Evolutionary conservation across 106 monocot genomes (phyloP), one percentile per base, ranked within the genome.

Genomic region (Allium fistulosum): DNA sequence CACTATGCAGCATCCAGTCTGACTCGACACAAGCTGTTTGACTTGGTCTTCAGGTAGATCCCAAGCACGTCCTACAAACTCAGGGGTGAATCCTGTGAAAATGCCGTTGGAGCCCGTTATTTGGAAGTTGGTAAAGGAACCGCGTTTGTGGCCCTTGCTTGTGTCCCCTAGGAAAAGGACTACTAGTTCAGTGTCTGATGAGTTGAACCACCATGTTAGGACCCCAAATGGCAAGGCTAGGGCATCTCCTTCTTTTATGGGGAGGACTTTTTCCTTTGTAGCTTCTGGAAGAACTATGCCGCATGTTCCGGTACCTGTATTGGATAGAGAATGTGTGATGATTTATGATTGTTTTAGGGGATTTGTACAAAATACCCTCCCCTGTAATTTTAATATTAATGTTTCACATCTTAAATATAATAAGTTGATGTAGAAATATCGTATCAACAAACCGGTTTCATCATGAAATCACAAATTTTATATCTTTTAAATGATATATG

Each of bases 161-260:
- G 96, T 96, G 80, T 96, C 96, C 10, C 96, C 96, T 7, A 96
- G 69, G 80, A 96, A 96, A 67, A 96, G 84, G 50, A 96, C 57
- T 10, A 78, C 68, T 17, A 96, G 85, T 28, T 85, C 80, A 8
- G 79, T 57, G 51, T 79, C 80, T 12, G 67, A 53, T 22, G 80
- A 69, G 78, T 96, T 96, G 80, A 78, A 88, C 91, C 91, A 92
- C 96, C 96, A 96, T 9, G 88, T 88, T 22, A 96, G 73, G 10
- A 80, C 75, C 9, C 96, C 96, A 48, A 96, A 91, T 18, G 96
- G 96, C 49, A 96, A 80, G 10, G 91, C 91, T 7, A 96, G 66
- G 4, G 91, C 68, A 17, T 92, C 96, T 5, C 91, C 91, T 58
- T 76, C 66, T 72, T 84, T 88, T 49, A 96, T 74, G 17, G 88